Evolutionary conservation across 768 basidiomycete genomes (phyloP).

Genomic region (Boletus vermiculosoides): DNA sequence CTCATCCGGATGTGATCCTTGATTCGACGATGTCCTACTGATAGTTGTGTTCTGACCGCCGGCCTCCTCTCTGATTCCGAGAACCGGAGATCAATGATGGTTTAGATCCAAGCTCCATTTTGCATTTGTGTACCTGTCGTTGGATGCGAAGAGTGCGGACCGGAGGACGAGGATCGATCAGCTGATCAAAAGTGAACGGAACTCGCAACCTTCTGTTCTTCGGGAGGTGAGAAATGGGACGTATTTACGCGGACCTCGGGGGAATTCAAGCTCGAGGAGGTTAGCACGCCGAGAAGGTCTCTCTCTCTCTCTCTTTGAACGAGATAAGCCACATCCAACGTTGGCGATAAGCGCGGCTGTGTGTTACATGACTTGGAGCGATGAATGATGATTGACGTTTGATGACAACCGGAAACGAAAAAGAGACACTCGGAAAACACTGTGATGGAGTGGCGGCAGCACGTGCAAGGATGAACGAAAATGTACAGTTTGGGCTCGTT

Average conservation of each 20-base stretch:
- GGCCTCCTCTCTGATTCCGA: neutral
- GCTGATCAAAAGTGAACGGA: neutral
- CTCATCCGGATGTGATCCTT: neutral
- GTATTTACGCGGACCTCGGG: neutral
- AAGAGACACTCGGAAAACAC: too few relatives aligned
- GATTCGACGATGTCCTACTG: neutral
- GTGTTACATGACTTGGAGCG: neutral
- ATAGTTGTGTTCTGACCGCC: neutral
- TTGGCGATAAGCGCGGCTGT: slow-evolving; percentile 2
- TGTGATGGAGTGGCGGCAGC: neutral
- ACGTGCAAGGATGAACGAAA: slow-evolving; percentile 27
- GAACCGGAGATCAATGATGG: neutral
- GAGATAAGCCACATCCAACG: neutral
- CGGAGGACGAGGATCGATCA: neutral
- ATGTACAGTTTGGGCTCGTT: slow-evolving; percentile 25
- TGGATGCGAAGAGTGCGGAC: slow-evolving; percentile 3
- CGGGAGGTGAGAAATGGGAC: neutral
- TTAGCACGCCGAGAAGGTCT: too few relatives aligned
- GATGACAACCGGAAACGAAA: neutral
- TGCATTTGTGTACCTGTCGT: slow-evolving; percentile 1
- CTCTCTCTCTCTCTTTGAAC: neutral
- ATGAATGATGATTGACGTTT: neutral
- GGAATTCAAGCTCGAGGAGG: too few relatives aligned
- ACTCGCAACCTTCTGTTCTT: neutral
- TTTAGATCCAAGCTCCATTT: neutral